A percentile compares a stretch with the other conserved stretches of the same genome.
phyloP scores from a whole-genome alignment of 2,329 filamentous ascomycete species.

The Mollisia scopiformis region DNA sequence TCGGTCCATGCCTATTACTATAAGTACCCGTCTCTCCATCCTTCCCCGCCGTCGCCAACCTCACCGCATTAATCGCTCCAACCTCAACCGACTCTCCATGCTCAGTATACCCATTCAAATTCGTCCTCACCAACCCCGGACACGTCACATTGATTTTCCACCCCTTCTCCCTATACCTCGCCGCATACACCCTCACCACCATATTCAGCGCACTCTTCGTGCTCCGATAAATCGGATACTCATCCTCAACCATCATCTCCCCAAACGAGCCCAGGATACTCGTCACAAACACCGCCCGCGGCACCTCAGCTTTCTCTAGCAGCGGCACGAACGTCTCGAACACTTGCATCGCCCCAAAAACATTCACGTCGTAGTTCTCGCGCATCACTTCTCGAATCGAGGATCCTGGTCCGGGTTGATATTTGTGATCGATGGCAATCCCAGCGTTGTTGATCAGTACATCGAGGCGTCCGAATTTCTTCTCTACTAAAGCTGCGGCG shows the following conservation, averaged over 20 bases:
- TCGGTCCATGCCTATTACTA: conserved; percentile 14
- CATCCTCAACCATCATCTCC: conserved; percentile 13
- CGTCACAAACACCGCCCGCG: conserved; percentile 28
- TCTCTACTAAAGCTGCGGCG: conserved; percentile 22
- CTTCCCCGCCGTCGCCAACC: conserved; percentile 20
- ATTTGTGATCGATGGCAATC: conserved; percentile 11
- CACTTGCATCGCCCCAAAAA: conserved; percentile 15
- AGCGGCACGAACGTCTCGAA: conserved; percentile 27
- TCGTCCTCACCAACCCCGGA: conserved; percentile 23
- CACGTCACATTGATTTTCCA: conserved; percentile 23
- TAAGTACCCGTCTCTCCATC: conserved; percentile 32
- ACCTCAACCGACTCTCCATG: conserved; percentile 6
- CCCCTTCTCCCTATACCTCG: conserved; percentile 13
- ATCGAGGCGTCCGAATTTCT: conserved; percentile 28
- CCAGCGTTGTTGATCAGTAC: conserved; percentile 35
- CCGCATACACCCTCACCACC: conserved; percentile 21
- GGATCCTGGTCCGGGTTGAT: neutral
- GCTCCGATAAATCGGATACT: conserved; percentile 17
- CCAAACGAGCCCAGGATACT: conserved; percentile 22
- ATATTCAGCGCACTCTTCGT: conserved; percentile 28
- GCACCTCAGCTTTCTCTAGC: conserved; percentile 12
- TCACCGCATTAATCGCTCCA: conserved; percentile 18
- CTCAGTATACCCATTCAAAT: conserved; percentile 16
- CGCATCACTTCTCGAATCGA: conserved; percentile 7
- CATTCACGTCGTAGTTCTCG: conserved; percentile 19